Base-by-base conservation (phyloP, 495 filamentous ascomycete species). In the Talaromyces nanjingensis region DNA sequence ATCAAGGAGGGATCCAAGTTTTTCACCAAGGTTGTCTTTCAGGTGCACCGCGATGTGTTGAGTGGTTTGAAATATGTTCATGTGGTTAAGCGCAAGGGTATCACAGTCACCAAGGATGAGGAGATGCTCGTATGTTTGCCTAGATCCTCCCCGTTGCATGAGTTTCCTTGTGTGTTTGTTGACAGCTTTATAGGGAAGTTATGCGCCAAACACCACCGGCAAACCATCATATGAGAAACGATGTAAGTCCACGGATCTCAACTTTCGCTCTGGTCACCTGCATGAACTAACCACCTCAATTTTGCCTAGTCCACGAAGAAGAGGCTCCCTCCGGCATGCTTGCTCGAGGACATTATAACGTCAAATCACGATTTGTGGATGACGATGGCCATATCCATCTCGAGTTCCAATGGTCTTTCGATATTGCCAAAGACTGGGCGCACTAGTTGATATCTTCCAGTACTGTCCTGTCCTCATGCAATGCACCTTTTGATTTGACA, bases 1-100 rank as follows among this genome's bases (percentile, higher is more conserved):
- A 97, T 98, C 80, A 98, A 97, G 84, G 94, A 97, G 74, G 92
- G 90, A 24, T 87, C 89, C 66, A 86, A 84, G 70, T 98, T 97
- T 83, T 89, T 86, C 71, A 97, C 97, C 90, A 91, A 89, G 68
- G 92, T 88, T 42, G 85, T 83, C 60, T 98, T 97, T 83, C 88
- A 91, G 79, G 96, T 98, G 18, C 90, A 98, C 80, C 91, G 96
- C 70, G 90, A 98, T 71, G 91, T 98, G 55, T 83, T 98, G 60
- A 92, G 89, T 68, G 94, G 94, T 29, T 77, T 98, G 68, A 94
- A 97, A 78, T 98, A 97, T 74, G 80, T 98, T 52, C 96, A 98
- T 79, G 83, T 89, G 11, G 89, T 96, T 16, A 96, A 93, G 84
- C 83, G 92, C 66, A 90, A 90, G 81, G 88, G 88, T 64, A 82